Evolutionary conservation across 208 protist species (phyloP), one percentile per base, ranked within the genome.

Genomic region (Leishmania arabica): DNA sequence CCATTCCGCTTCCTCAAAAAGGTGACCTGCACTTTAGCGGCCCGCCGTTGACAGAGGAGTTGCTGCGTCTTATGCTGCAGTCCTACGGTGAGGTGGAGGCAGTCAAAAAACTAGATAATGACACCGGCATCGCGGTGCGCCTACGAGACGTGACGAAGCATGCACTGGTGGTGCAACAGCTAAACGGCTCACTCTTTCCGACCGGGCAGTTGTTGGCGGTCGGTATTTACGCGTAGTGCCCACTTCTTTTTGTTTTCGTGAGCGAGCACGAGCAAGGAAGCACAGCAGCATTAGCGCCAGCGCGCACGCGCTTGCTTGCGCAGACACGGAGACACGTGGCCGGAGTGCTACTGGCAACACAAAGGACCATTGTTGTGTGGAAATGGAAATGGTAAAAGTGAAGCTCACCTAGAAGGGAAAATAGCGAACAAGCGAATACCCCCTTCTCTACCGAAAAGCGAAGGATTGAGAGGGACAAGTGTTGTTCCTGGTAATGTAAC

Each of bases 21-120:
- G 95, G 95, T 3, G 95, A 97, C 80, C 80, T 97, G 13, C 87
- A 90, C 80, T 89, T 97, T 34, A 89, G 89, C 54, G 90, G 91
- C 3, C 86, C 86, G 0, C 77, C 86, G 31, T 68, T 95, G 37
- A 91, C 87, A 11, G 93, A 95, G 47, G 85, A 92, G 8, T 54
- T 93, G 64, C 73, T 96, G 37, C 74, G 84, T 5, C 80, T 91
- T 60, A 77, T 97, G 1, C 75, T 96, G 42, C 92, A 96, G 56
- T 86, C 86, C 17, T 97, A 89, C 86, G 92, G 92, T 15, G 69
- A 77, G 27, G 82, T 97, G 17, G 89, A 93, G 60, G 78, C 79
- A n/a, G 84, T 93, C 3, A 80, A 88, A 31, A 79, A 86, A 31
- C 73, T 94, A 15, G 86, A 90, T n/a, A 79, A 89, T 19, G 84